Evolutionary conservation across 2,329 filamentous ascomycete genomes (phyloP).

Genomic region (Penicillium palitans): DNA sequence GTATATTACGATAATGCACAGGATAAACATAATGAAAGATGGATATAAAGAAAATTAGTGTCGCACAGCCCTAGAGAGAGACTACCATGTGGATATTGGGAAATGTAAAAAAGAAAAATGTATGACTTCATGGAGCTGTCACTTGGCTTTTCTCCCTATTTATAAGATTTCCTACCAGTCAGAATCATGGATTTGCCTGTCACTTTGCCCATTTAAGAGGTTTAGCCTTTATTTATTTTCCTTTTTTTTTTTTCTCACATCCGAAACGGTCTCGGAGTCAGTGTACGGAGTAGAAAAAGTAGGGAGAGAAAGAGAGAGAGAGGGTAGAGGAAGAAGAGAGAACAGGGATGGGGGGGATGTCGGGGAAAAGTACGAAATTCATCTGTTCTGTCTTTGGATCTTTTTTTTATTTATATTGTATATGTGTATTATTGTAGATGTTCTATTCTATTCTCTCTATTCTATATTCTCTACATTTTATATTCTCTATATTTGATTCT

Average conservation of each 20-base stretch:
- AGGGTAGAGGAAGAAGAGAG: neutral
- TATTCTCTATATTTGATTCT: too few species aligned
- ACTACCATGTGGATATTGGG: neutral
- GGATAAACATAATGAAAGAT: neutral
- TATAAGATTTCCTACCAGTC: neutral
- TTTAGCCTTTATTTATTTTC: neutral
- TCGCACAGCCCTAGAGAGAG: neutral
- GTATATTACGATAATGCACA: neutral
- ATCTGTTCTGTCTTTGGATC: neutral
- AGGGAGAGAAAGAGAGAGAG: neutral
- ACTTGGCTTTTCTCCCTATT: slow-evolving; percentile 1
- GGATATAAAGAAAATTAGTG: neutral
- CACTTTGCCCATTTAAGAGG: neutral
- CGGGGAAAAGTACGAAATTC: neutral
- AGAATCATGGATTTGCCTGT: neutral
- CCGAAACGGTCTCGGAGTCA: slow-evolving; percentile 2
- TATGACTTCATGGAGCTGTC: slow-evolving; percentile 19
- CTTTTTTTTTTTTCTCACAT: neutral
- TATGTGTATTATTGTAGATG: neutral
- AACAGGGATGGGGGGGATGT: neutral
- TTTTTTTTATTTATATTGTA: neutral
- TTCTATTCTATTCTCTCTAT: neutral
- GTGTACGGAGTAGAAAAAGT: neutral
- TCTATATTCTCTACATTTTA: too few species aligned
- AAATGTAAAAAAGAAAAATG: neutral